A percentile compares a stretch with the other conserved stretches of the same genome.
phyloP scores from a whole-genome alignment of 176 grass and related monocot species.

The Sorghum bicolor region DNA sequence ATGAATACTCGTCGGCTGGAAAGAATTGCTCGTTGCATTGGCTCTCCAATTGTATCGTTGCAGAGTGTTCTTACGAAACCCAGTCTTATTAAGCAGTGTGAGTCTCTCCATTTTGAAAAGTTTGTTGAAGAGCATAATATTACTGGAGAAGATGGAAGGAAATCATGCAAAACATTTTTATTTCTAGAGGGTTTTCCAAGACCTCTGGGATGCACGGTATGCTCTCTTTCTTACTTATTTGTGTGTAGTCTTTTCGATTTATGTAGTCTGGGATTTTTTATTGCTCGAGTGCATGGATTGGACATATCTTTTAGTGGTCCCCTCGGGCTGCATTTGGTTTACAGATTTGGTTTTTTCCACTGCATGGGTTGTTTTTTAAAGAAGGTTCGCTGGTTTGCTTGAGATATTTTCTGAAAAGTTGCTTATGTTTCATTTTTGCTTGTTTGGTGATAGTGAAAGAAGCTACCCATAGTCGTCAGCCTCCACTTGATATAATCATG shows the following conservation, averaged over 20 bases:
- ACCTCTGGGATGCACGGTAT: conserved; percentile 91
- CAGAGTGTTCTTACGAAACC: conserved; percentile 53
- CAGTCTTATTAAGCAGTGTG: conserved; percentile 67
- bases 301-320: neutral
- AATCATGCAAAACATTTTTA: conserved; percentile 71
- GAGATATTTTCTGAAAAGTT: neutral
- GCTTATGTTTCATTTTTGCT: neutral
- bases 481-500: neutral
- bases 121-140: conserved; percentile 70
- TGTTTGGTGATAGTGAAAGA: neutral
- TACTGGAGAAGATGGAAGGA: conserved; percentile 52
- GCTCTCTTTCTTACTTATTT: conserved; percentile 22
- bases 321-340: neutral
- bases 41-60: conserved; percentile 66
- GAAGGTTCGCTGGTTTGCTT: neutral
- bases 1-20: conserved; percentile 77
- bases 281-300: neutral
- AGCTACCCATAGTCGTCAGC: neutral
- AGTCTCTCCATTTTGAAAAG: conserved; percentile 79
- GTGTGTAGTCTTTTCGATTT: neutral
- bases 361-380: neutral
- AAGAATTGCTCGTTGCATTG: conserved; percentile 87
- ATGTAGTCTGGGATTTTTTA: neutral
- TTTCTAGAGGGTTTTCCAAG: conserved; percentile 90
- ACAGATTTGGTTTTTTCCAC: neutral